Base-by-base conservation (phyloP, 73 alveolate species). In the Halteria grandinella region DNA sequence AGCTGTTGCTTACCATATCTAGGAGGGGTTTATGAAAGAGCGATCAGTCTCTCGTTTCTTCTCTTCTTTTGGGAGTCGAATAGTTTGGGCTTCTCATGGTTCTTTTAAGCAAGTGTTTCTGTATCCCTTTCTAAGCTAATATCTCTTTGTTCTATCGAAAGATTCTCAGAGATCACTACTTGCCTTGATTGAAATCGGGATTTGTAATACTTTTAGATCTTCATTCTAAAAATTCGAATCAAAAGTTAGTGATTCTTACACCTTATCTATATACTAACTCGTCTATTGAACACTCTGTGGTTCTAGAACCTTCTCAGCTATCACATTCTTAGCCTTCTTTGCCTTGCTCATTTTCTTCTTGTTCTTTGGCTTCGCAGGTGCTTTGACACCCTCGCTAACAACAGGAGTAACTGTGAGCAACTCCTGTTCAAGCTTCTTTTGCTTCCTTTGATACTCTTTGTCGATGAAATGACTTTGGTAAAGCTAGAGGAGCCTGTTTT, bases 361-460 rank as follows among this genome's bases (percentile, higher is more conserved):
- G 31, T 57, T 57, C 74, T 57, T 57, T 12, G 52, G 5, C 28
- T 54, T 54, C 14, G 18, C 50, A 11, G 10, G 15, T 39, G 10
- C 15, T 39, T 39, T 39, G 50, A 15, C 18, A 39, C 50, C 18
- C 15, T 62, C 78, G 12, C 41, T 11, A 36, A 62, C 20, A 14
- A 11, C 21, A 5, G n/a, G n/a, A n/a, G n/a, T n/a, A n/a, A n/a
- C n/a, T n/a, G n/a, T n/a, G n/a, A 14, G 27, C 5, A 62, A 52
- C 12, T 62, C 78, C 41, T 62, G 27, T 40, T 62, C 78, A 20
- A 62, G 36, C 45, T 36, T 41, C 27, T 62, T 62, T 60, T 60
- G 43, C 27, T 62, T 62, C 40, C 45, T 36, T 32, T 62, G 24
- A 27, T 39, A 62, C 41, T 62, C 78, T 40, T 36, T 62, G 44